Evolutionary conservation across 805 yeast genomes (phyloP).

Genomic region (Wickerhamiella sergipiensis): DNA sequence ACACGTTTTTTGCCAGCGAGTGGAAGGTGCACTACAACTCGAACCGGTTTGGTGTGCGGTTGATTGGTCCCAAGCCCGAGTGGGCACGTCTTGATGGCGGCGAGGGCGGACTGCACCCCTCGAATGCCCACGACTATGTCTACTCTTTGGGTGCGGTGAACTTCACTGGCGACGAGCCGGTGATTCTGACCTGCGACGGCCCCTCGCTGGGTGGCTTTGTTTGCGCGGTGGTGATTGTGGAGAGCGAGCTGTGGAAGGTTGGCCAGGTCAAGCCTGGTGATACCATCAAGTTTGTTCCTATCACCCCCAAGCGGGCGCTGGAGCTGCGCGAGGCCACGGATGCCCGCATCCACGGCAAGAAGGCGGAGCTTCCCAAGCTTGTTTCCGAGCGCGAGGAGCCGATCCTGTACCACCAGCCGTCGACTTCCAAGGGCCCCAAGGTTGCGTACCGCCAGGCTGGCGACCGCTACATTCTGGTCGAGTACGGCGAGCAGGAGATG

Average conservation of each 20-base stretch:
- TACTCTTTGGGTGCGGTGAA: slow-evolving; percentile 93
- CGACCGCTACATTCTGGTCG: slow-evolving; percentile 82
- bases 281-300: slow-evolving; percentile 62
- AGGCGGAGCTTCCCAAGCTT: slow-evolving; percentile 15
- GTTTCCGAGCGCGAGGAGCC: slow-evolving; percentile 58
- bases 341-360: slow-evolving; percentile 20
- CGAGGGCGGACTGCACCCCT: slow-evolving; percentile 95
- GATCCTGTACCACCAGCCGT: slow-evolving; percentile 40
- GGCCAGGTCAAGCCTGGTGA: slow-evolving; percentile 98
- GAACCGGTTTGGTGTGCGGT: slow-evolving; percentile 88
- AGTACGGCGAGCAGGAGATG: slow-evolving; percentile 81
- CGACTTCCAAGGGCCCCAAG: slow-evolving; percentile 41
- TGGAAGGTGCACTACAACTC: slow-evolving; percentile 98
- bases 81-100: slow-evolving; percentile 98
- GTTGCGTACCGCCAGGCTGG: slow-evolving; percentile 94
- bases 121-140: slow-evolving; percentile 96
- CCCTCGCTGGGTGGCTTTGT: slow-evolving; percentile 97
- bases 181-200: slow-evolving; percentile 91
- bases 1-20: slow-evolving; percentile 56
- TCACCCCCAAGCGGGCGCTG: slow-evolving; percentile 55
- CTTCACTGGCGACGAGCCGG: slow-evolving; percentile 98
- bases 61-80: slow-evolving; percentile 88
- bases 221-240: slow-evolving; percentile 89
- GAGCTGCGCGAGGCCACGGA: slow-evolving; percentile 51
- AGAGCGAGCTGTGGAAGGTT: slow-evolving; percentile 96